A percentile compares a stretch with the other conserved stretches of the same genome.
phyloP scores from a whole-genome alignment of 2,329 filamentous ascomycete genomes.

The Davidsoniella virescens region DNA sequence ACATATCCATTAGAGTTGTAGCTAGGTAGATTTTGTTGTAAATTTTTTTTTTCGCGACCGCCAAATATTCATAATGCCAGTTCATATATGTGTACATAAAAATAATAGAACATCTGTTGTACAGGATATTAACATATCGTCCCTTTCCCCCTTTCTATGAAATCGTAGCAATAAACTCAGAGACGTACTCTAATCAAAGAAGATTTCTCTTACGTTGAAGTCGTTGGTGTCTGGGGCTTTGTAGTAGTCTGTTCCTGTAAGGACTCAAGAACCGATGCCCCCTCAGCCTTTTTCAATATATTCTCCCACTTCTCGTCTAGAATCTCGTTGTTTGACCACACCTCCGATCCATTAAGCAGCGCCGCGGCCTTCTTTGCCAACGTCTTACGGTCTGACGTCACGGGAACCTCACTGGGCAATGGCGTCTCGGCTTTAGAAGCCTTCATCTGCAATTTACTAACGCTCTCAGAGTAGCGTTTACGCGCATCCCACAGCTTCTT shows the following conservation, averaged over 20 bases:
- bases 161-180: constrained; percentile 8
- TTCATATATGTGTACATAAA: constrained; percentile 5
- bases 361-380: constrained; percentile 45
- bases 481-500: constrained; percentile 39
- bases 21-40: too few relatives aligned
- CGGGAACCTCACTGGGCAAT: constrained; percentile 16
- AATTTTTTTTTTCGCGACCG: too few relatives aligned
- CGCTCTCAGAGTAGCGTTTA: constrained; percentile 27
- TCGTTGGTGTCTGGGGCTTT: not conserved
- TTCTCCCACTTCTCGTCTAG: constrained; percentile 33
- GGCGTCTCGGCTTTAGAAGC: constrained; percentile 5
- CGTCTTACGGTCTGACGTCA: constrained; percentile 26
- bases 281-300: constrained; percentile 16
- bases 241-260: constrained; percentile 14
- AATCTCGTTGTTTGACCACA: constrained; percentile 37
- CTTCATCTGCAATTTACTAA: constrained; percentile 18
- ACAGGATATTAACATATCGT: constrained; percentile 13
- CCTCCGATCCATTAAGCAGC: constrained; percentile 41
- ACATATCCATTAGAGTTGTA: too few relatives aligned
- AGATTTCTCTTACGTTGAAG: constrained; percentile 8
- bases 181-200: not conserved
- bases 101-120: constrained; percentile 14
- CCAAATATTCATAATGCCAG: not conserved
- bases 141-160: not conserved
- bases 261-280: constrained; percentile 15